phyloP scores from a whole-genome alignment of 768 basidiomycete species.

The Floccularia luteovirens region DNA sequence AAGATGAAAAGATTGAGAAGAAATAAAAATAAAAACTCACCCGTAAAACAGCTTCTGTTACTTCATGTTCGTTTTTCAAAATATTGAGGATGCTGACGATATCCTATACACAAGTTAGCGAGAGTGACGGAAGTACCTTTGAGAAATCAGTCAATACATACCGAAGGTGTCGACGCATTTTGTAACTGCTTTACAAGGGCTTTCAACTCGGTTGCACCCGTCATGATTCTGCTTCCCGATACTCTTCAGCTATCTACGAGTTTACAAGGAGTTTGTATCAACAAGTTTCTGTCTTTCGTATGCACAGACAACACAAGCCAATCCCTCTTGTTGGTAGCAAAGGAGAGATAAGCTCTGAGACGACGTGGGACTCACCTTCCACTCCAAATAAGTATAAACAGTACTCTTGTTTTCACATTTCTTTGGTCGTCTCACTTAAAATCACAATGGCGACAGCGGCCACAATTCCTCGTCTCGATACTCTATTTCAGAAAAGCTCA shows the following conservation, averaged over 20 bases:
- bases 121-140: conserved; percentile 28
- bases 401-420: conserved; percentile 2
- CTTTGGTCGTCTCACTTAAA: background rate
- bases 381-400: background rate
- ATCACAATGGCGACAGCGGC: conserved; percentile 31
- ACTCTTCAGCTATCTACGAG: conserved; percentile 26
- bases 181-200: conserved; percentile 77
- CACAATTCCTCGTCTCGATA: conserved; percentile 62
- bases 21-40: conserved; percentile 41
- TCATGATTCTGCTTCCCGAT: conserved; percentile 24
- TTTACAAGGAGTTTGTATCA: conserved; percentile 12
- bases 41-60: conserved; percentile 69
- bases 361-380: background rate
- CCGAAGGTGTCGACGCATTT: conserved; percentile 48
- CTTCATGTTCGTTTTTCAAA: conserved; percentile 59
- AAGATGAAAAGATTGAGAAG: conserved; percentile 12
- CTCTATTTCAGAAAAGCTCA: conserved; percentile 54
- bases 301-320: conserved; percentile 9
- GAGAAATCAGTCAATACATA: conserved; percentile 35
- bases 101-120: conserved; percentile 42
- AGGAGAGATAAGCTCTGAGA: too few species aligned
- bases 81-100: conserved; percentile 49
- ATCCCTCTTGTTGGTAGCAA: too few species aligned
- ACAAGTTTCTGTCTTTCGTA: background rate
- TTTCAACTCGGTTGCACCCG: conserved; percentile 60